These are phyloP conservation scores for Thielaviopsis euricoi DNA, from an alignment of 2,329 filamentous ascomycete genomes.

Conservation along the genomic window DNA sequence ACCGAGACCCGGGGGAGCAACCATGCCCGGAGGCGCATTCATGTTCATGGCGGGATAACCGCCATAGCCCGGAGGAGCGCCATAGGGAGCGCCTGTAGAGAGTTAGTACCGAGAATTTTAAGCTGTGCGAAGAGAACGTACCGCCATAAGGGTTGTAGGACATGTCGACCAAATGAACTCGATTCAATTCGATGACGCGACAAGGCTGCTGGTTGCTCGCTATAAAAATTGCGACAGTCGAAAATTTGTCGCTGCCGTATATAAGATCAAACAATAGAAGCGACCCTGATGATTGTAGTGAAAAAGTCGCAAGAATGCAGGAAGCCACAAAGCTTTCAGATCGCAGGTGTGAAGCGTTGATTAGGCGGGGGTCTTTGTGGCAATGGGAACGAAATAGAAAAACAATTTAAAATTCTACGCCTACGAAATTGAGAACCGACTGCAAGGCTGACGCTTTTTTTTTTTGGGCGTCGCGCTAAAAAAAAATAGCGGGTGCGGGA, in stretches of 20 bases:
- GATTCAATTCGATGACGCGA: background rate
- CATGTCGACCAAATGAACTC: slow-evolving; percentile 24
- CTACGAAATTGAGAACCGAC: background rate
- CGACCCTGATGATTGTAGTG: too few relatives aligned
- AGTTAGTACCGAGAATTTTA: background rate
- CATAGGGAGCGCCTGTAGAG: slow-evolving; percentile 31
- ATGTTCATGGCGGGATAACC: slow-evolving; percentile 33
- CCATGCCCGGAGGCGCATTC: slow-evolving; percentile 46
- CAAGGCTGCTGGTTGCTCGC: background rate
- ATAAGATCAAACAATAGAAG: background rate
- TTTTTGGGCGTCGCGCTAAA: background rate
- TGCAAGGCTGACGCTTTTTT: slow-evolving; percentile 7
- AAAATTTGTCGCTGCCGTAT: background rate
- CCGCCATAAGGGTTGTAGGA: slow-evolving; percentile 46
- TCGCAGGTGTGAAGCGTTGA: background rate
- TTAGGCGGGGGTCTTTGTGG: background rate
- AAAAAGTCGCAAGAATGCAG: background rate
- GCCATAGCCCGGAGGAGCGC: slow-evolving; percentile 56
- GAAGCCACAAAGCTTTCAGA: background rate
- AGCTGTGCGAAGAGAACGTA: slow-evolving; percentile 16
- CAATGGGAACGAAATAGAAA: background rate
- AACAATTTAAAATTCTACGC: background rate
- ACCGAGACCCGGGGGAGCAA: slow-evolving; percentile 72
- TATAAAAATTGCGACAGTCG: background rate
- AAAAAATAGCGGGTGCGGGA: background rate